phyloP scores from a whole-genome alignment of 805 yeast genomes.

The Suhomyces sp. region DNA sequence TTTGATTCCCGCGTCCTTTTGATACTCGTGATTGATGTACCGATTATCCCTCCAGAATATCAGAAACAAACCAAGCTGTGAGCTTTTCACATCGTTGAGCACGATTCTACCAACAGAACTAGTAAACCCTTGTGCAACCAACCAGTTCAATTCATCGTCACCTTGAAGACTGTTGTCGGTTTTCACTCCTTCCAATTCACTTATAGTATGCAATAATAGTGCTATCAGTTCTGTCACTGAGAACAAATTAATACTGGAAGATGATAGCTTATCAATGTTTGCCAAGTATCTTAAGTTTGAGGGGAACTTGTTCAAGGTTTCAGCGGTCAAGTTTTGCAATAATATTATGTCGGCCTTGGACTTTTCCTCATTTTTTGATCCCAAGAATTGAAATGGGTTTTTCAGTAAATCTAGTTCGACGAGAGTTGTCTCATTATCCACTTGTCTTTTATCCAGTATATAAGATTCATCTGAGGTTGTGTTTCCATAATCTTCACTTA shows the following conservation, averaged over 20 bases:
- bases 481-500: background rate
- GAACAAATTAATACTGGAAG: conserved; percentile 30
- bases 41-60: conserved; percentile 36
- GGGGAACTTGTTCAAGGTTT: conserved; percentile 30
- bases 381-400: conserved; percentile 14
- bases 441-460: background rate
- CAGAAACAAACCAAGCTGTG: conserved; percentile 33
- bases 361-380: conserved; percentile 5
- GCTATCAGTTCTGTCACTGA: conserved; percentile 29
- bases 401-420: conserved; percentile 13
- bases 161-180: background rate
- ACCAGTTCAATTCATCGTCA: conserved; percentile 18
- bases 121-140: conserved; percentile 19
- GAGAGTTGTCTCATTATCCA: conserved; percentile 7
- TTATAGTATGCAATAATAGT: conserved; percentile 24
- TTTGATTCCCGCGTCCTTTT: background rate
- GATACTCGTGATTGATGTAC: conserved; percentile 23
- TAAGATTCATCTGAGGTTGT: background rate
- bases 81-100: conserved; percentile 21
- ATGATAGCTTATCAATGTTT: conserved; percentile 32
- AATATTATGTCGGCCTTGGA: conserved; percentile 29
- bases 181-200: conserved; percentile 20
- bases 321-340: conserved; percentile 21
- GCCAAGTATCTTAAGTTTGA: conserved; percentile 35
- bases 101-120: conserved; percentile 27